phyloP scores from a whole-genome alignment of 2,329 filamentous ascomycete genomes.

The Davidsoniella australis region DNA sequence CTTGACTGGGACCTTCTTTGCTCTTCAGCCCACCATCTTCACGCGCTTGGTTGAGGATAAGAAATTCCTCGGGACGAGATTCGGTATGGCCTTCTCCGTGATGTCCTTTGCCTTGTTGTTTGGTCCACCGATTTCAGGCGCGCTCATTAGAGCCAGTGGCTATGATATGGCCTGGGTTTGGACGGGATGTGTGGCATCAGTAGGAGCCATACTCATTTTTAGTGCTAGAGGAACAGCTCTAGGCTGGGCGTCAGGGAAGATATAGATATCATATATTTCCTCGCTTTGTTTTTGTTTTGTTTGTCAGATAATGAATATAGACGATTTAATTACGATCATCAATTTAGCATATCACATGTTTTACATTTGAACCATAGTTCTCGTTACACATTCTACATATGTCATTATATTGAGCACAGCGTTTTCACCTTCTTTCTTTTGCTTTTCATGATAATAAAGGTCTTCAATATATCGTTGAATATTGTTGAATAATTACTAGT shows the following conservation, averaged over 20 bases:
- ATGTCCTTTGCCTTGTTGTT: conserved; percentile 22
- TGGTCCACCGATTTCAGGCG: conserved; percentile 23
- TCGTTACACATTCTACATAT: no score
- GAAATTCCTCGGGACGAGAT: conserved; percentile 24
- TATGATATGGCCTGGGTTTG: conserved; percentile 8
- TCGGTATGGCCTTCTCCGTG: conserved; percentile 26
- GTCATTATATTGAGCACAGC: no score
- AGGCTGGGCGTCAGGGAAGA: conserved; percentile 1
- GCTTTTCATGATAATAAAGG: no score
- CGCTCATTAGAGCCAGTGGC: conserved; percentile 18
- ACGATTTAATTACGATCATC: no score
- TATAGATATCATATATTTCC: neutral
- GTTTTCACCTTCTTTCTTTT: no score
- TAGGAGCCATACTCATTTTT: neutral
- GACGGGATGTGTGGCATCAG: conserved; percentile 1
- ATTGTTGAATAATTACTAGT: no score
- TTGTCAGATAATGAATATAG: no score
- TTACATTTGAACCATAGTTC: no score
- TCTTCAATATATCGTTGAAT: no score
- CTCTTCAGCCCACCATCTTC: conserved; percentile 26
- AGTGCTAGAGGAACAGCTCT: neutral
- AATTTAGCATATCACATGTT: no score
- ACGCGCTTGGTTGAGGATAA: conserved; percentile 25
- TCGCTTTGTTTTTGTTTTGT: no score
- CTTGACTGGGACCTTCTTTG: conserved; percentile 28